These are phyloP conservation scores for Corynascus novoguineensis DNA, from an alignment of 495 filamentous ascomycete species.

Conservation along the genomic window DNA sequence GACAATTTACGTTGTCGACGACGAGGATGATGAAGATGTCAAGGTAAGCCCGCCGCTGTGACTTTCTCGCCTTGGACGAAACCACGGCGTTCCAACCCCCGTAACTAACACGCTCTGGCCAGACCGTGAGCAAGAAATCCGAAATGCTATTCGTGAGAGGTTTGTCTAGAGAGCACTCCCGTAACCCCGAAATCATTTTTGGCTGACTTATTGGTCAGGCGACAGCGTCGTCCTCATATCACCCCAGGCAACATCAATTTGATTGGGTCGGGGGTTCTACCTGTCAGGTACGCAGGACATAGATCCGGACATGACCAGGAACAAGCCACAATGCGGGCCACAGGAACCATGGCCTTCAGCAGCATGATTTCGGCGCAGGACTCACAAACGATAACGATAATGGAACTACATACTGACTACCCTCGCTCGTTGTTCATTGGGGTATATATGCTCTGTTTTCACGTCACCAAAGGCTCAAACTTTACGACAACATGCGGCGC, in stretches of 20 bases:
- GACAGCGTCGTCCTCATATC: slow-evolving; percentile 97
- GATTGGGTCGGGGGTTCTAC: neutral
- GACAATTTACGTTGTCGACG: slow-evolving; percentile 90
- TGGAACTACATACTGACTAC: too few species aligned
- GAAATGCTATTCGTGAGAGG: slow-evolving; percentile 99
- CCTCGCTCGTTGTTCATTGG: too few species aligned
- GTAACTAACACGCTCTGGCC: slow-evolving; percentile 4
- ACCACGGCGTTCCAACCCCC: neutral
- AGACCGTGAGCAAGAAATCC: slow-evolving; percentile 93
- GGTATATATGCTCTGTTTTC: too few species aligned
- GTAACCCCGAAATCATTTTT: neutral
- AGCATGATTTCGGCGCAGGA: too few species aligned
- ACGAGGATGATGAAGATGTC: slow-evolving; percentile 59
- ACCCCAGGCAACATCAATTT: slow-evolving; percentile 48
- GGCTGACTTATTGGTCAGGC: slow-evolving; percentile 46
- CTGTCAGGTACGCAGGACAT: neutral
- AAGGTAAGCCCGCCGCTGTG: slow-evolving; percentile 23
- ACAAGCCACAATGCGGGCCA: neutral
- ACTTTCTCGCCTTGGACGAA: neutral
- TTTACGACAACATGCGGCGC: too few species aligned
- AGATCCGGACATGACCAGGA: too few species aligned
- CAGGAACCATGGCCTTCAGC: too few species aligned
- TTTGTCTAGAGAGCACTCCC: slow-evolving; percentile 35
- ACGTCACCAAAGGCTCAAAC: too few species aligned
- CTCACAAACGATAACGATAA: too few species aligned